Evolutionary conservation across 1,284 basidiomycete genomes (phyloP).

Genomic region (Agaricales sp.): DNA sequence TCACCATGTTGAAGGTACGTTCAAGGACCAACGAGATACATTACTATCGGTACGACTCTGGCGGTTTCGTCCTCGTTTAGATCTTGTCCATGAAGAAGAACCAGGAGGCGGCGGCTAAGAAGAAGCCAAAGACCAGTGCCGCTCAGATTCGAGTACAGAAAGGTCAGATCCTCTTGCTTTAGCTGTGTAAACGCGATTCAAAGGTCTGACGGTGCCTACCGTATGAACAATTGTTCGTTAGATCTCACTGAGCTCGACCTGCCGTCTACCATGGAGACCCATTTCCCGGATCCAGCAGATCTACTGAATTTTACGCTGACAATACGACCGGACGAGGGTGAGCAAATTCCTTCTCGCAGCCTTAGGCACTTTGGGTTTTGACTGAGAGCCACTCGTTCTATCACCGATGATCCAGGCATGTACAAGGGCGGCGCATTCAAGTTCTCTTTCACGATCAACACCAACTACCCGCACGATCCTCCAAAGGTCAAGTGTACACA

Average conservation of each 20-base stretch:
- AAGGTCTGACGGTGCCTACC: background rate
- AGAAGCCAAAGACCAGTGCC: slow-evolving; percentile 93
- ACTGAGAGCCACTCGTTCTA: no score
- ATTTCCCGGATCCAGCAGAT: slow-evolving; percentile 87
- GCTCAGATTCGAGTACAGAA: slow-evolving; percentile 98
- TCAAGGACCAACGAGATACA: background rate
- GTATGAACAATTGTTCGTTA: slow-evolving; percentile 21
- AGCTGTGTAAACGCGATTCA: background rate
- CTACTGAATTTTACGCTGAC: slow-evolving; percentile 94
- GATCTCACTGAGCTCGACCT: slow-evolving; percentile 96
- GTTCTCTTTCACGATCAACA: slow-evolving; percentile 94
- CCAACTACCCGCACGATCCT: slow-evolving; percentile 98
- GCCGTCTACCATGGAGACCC: slow-evolving; percentile 91
- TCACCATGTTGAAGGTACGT: background rate
- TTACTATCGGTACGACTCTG: no score
- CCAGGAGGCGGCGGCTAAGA: slow-evolving; percentile 89
- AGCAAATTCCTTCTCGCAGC: slow-evolving; percentile 13
- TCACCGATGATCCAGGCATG: slow-evolving; percentile 72
- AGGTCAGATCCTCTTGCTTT: slow-evolving; percentile 38
- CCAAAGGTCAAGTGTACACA: slow-evolving; percentile 98
- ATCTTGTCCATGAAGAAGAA: slow-evolving; percentile 99
- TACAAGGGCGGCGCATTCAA: slow-evolving; percentile 92
- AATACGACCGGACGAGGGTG: slow-evolving; percentile 96
- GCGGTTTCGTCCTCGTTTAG: no score
- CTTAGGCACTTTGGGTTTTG: slow-evolving; percentile 8